Conservation (phyloP, 1,284 basidiomycete genomes). For the Sporisorium scitamineum region DNA sequence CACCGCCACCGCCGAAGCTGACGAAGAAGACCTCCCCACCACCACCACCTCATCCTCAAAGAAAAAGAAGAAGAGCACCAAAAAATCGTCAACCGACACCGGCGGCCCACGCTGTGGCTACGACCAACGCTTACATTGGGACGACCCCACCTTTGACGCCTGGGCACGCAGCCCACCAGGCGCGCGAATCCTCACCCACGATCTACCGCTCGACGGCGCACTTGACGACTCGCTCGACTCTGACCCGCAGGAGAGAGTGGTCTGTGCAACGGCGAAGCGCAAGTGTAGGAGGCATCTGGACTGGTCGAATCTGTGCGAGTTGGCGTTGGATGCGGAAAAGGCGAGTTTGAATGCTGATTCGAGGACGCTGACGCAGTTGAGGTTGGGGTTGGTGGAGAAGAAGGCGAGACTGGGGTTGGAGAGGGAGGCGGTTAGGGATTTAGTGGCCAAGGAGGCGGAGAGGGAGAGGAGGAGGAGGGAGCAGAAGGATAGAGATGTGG, state of each 20-base stretch:
- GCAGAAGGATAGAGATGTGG: slow-evolving; percentile 28
- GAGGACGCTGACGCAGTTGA: slow-evolving; percentile 21
- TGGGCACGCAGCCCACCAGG: slow-evolving; percentile 24
- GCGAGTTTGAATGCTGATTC: slow-evolving; percentile 34
- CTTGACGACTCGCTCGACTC: slow-evolving; percentile 16
- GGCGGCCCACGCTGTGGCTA: slow-evolving; percentile 48
- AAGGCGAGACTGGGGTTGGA: slow-evolving; percentile 11
- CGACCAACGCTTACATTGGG: slow-evolving; percentile 47
- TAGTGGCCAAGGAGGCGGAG: background rate
- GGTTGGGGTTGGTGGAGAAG: slow-evolving; percentile 17
- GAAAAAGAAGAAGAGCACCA: slow-evolving; percentile 25
- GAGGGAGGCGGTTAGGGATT: slow-evolving; percentile 1
- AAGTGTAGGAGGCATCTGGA: slow-evolving; percentile 49
- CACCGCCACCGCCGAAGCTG: background rate
- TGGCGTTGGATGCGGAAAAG: slow-evolving; percentile 40
- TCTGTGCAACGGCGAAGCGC: slow-evolving; percentile 40
- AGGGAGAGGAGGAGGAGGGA: slow-evolving; percentile 22
- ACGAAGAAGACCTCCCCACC: slow-evolving; percentile 15
- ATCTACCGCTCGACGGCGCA: slow-evolving; percentile 24
- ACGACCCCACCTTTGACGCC: slow-evolving; percentile 27
- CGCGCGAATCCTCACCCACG: slow-evolving; percentile 21
- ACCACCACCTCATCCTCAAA: too few species aligned
- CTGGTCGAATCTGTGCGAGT: slow-evolving; percentile 47
- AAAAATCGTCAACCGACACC: slow-evolving; percentile 14
- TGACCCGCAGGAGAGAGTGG: background rate